Evolutionary conservation across 2,329 filamentous ascomycete genomes (phyloP).

Genomic region (Penicillium sp.): DNA sequence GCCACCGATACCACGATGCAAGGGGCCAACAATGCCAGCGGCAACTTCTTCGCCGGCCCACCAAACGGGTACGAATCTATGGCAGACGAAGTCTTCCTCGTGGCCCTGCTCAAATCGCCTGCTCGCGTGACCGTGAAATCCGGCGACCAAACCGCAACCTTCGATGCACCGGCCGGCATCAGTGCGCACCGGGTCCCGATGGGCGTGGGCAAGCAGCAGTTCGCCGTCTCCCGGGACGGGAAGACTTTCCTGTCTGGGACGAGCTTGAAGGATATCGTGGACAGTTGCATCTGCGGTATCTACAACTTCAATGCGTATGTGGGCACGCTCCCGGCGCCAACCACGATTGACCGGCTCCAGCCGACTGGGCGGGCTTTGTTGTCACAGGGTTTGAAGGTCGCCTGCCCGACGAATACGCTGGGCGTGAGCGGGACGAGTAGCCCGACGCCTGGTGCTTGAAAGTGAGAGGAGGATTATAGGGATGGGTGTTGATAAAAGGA

Average conservation of each 20-base stretch:
- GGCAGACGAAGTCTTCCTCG: slow-evolving; percentile 55
- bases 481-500: neutral
- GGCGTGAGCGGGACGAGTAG: slow-evolving; percentile 5
- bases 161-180: slow-evolving; percentile 51
- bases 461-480: neutral
- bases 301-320: slow-evolving; percentile 62
- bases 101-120: slow-evolving; percentile 51
- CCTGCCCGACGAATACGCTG: slow-evolving; percentile 33
- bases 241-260: slow-evolving; percentile 48
- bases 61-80: slow-evolving; percentile 55
- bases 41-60: slow-evolving; percentile 56
- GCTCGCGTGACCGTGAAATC: slow-evolving; percentile 51
- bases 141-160: slow-evolving; percentile 46
- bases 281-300: slow-evolving; percentile 52
- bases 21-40: slow-evolving; percentile 47
- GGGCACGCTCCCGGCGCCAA: slow-evolving; percentile 48
- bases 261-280: slow-evolving; percentile 53
- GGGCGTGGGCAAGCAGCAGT: slow-evolving; percentile 51
- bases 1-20: slow-evolving; percentile 54
- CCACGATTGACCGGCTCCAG: slow-evolving; percentile 38
- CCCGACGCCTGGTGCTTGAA: neutral
- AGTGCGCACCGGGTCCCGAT: slow-evolving; percentile 50
- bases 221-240: slow-evolving; percentile 47
- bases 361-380: slow-evolving; percentile 34
- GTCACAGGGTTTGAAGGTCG: slow-evolving; percentile 30